Evolutionary conservation across 2,329 filamentous ascomycete species (phyloP).

Genomic region (Apiospora saccharicola): DNA sequence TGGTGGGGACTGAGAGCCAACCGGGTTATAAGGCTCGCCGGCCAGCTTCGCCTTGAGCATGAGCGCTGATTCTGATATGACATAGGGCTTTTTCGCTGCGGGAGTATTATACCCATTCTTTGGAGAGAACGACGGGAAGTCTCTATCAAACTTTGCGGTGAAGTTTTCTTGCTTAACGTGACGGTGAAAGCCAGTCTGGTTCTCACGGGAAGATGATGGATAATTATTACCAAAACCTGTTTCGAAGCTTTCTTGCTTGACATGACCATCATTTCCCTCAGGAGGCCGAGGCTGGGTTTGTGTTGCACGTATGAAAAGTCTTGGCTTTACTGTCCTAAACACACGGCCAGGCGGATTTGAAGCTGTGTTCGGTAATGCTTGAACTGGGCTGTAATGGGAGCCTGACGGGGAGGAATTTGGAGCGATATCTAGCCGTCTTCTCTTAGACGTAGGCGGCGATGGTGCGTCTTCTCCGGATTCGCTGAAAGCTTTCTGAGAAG

Average conservation of each 20-base stretch:
- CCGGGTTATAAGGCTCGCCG: background rate
- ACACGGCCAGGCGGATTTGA: background rate
- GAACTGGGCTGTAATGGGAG: background rate
- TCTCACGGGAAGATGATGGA: background rate
- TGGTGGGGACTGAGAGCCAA: background rate
- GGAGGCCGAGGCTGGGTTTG: too few species aligned
- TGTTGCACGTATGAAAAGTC: background rate
- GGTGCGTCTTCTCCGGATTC: background rate
- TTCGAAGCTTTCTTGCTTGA: background rate
- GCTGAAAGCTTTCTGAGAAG: too few species aligned
- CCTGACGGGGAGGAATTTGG: background rate
- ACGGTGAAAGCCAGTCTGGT: background rate
- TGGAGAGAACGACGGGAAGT: background rate
- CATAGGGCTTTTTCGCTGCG: background rate
- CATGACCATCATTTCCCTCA: background rate
- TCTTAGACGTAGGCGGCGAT: background rate
- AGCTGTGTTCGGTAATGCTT: background rate
- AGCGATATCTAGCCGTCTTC: background rate
- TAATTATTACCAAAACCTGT: background rate
- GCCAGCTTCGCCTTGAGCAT: background rate
- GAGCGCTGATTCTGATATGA: background rate
- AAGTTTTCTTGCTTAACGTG: background rate
- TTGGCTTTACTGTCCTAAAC: background rate
- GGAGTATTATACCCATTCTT: background rate
- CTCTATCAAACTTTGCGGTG: background rate